Evolutionary conservation across 108 stramenopile species (phyloP), one percentile per base, ranked within the genome.

Genomic region (Fistulifera pelliculosa): DNA sequence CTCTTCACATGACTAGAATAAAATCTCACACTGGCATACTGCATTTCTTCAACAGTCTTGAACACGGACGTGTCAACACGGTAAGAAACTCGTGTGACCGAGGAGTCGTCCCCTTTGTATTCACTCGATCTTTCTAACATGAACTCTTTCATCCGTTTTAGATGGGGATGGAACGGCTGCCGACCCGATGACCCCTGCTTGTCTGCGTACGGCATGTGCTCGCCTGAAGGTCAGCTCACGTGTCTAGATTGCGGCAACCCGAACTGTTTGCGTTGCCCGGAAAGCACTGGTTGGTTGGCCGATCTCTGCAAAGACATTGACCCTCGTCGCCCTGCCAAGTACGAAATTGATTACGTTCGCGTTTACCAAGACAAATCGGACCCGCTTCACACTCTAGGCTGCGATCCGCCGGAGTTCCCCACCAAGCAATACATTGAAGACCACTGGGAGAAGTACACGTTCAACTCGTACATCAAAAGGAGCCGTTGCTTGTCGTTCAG

Each of bases 81-180:
- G 31, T 35, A 35, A 3, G 31, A 35, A 35, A 35, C 31, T 35
- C 3, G 8, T 35, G 31, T 8, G 31, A 35, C 3, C 31, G 31
- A n/a, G n/a, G n/a, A n/a, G n/a, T n/a, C n/a, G n/a, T n/a, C n/a
- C n/a, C n/a, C n/a, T n/a, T n/a, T n/a, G 31, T 35, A 35, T 35
- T 35, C 6, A 35, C 8, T 35, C 31, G 8, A 6, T 35, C 31
- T 35, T 8, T 35, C 31, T 35, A 3, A 35, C 31, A 35, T 3
- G 6, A 35, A 3, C 31, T 3, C 8, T 35, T 35, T 35, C 6
- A 6, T 6, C 8, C 31, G 31, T 6, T 35, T 6, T 35, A 35
- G 31, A 16, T 58, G 58, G 58, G 54, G 54, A 4, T 56, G 54
- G 54, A 56, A 56, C 40, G 38, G 40, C 54, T 56, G 54, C 39